A percentile compares a stretch with the other conserved stretches of the same genome.
Evolutionary conservation across 116 monocot genomes (phyloP).

Genomic region (Trichopus zeylanicus): DNA sequence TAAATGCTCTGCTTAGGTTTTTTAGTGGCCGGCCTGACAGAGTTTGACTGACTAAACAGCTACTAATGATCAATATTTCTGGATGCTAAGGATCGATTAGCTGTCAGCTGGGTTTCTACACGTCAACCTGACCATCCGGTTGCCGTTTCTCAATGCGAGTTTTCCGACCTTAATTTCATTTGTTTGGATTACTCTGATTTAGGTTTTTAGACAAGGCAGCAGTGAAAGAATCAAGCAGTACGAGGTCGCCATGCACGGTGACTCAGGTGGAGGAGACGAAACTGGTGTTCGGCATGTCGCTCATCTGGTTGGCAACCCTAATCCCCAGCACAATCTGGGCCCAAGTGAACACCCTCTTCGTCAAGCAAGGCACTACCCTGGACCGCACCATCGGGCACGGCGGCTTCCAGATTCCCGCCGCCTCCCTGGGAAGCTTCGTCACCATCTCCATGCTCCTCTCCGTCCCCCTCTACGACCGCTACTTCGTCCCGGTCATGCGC

Average conservation of each 20-base stretch:
- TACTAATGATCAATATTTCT: too few species aligned
- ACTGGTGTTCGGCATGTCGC: slow-evolving; percentile 35
- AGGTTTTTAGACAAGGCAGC: slow-evolving; percentile 73
- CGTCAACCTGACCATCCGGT: too few species aligned
- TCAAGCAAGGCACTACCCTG: slow-evolving; percentile 68
- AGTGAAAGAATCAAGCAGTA: background rate
- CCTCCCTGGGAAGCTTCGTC: slow-evolving; percentile 42
- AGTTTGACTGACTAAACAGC: too few species aligned
- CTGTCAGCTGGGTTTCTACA: too few species aligned
- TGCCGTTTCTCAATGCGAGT: too few species aligned
- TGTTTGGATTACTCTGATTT: too few species aligned
- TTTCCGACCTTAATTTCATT: too few species aligned
- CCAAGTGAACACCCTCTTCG: slow-evolving; percentile 61
- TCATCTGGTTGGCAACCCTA: slow-evolving; percentile 46
- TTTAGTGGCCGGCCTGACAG: too few species aligned
- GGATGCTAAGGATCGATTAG: too few species aligned
- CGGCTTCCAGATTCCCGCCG: slow-evolving; percentile 46
- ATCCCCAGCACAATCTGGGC: slow-evolving; percentile 58
- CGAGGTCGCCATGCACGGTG: slow-evolving; percentile 30
- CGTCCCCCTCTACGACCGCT: slow-evolving; percentile 45
- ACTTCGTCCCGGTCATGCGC: slow-evolving; percentile 31
- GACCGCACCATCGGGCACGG: slow-evolving; percentile 26
- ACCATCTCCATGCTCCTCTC: slow-evolving; percentile 48
- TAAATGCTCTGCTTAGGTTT: too few species aligned
- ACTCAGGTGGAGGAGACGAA: slow-evolving; percentile 69